A percentile compares a stretch with the other conserved stretches of the same genome.
These are phyloP conservation scores for Metschnikowia peoriensis DNA, from an alignment of 805 yeast genomes.

Conservation along the genomic window DNA sequence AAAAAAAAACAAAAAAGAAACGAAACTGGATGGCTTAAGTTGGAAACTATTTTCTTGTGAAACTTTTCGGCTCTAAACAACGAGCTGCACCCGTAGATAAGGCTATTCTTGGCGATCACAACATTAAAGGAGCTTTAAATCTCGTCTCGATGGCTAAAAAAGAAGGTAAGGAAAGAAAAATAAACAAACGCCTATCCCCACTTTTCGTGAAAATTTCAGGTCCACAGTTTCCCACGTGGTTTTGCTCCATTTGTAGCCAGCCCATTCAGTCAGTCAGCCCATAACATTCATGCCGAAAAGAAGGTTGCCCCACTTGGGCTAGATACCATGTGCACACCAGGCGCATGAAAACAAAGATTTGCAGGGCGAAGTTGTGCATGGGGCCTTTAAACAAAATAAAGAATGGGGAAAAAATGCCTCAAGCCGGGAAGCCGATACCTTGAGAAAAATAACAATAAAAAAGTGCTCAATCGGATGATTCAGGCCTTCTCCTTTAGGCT, in stretches of 20 bases:
- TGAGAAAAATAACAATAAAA: not conserved
- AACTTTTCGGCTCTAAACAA: too few relatives aligned
- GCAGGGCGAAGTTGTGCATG: not conserved
- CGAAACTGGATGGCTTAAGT: too few relatives aligned
- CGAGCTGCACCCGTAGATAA: too few relatives aligned
- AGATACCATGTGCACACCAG: not conserved
- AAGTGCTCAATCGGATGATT: not conserved
- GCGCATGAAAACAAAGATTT: not conserved
- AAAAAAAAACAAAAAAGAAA: too few relatives aligned
- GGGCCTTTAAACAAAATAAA: not conserved
- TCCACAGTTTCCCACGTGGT: not conserved
- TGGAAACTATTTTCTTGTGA: too few relatives aligned
- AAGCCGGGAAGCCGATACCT: not conserved
- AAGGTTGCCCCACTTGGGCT: not conserved
- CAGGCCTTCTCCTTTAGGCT: not conserved
- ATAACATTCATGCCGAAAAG: not conserved
- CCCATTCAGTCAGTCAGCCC: not conserved
- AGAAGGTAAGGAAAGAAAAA: not conserved
- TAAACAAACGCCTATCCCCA: not conserved
- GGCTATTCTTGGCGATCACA: too few relatives aligned
- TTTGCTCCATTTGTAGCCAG: not conserved
- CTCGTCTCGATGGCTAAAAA: too few relatives aligned
- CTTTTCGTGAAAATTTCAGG: not conserved
- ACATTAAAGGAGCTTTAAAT: too few relatives aligned
- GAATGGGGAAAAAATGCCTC: not conserved